phyloP scores from a whole-genome alignment of 495 filamentous ascomycete species.

The Chaetomidium leptoderma region DNA sequence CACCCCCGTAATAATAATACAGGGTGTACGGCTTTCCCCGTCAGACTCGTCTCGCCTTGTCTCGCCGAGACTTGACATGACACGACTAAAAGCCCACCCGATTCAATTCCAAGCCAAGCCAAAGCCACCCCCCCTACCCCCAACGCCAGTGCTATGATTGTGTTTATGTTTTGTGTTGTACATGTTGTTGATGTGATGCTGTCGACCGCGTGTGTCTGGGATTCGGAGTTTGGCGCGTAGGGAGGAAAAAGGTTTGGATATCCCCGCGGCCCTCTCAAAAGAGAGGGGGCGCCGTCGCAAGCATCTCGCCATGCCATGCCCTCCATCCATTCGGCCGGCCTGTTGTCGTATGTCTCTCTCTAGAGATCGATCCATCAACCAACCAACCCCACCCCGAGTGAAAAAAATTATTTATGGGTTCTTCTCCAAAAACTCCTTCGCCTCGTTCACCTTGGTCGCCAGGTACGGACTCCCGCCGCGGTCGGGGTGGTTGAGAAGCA shows the following conservation, averaged over 20 bases:
- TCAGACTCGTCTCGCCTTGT: background rate
- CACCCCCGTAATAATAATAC: background rate
- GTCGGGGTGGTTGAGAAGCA: constrained; percentile 97
- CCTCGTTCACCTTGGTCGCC: constrained; percentile 96
- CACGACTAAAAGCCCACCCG: background rate
- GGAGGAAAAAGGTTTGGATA: too few relatives aligned
- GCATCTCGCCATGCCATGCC: too few relatives aligned
- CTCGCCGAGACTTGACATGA: background rate
- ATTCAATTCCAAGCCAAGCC: constrained; percentile 10
- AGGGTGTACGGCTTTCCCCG: background rate
- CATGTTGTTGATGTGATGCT: background rate
- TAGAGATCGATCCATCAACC: too few relatives aligned
- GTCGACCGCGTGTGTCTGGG: background rate
- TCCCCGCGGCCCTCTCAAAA: too few relatives aligned
- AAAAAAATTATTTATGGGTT: constrained; percentile 9
- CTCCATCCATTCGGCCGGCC: too few relatives aligned
- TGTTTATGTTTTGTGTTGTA: constrained; percentile 10
- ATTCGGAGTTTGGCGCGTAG: background rate
- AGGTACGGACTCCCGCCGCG: constrained; percentile 94
- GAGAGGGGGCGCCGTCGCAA: too few relatives aligned
- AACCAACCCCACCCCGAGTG: too few relatives aligned
- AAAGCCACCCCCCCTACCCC: background rate
- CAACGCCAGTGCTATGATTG: constrained; percentile 17
- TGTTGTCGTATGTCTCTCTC: too few relatives aligned
- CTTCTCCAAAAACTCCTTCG: constrained; percentile 95